Evolutionary conservation across 2,329 filamentous ascomycete species (phyloP), one percentile per base, ranked within the genome.

Genomic region (Penicillium decumbens): DNA sequence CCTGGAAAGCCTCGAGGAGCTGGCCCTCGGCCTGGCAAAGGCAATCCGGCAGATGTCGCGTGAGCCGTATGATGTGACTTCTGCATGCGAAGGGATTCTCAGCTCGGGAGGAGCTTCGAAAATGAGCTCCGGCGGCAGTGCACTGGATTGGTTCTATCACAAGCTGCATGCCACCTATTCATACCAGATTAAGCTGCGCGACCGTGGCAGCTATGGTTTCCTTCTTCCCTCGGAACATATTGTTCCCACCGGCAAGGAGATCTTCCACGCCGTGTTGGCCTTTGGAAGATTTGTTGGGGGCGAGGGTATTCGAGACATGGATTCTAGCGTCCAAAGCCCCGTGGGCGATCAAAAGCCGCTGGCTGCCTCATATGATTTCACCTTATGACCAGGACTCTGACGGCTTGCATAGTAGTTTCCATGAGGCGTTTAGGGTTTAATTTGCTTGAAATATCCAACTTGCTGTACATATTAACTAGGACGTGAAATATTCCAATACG

Each of bases 141-240:
- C 88, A 1, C 82, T 97, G 37, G 93, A 97, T 70, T 97, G 88
- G 83, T 95, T 98, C 71, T 95, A 95, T 67, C 88, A 95, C 60
- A 87, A 95, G 62, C 72, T 97, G 53, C 76, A 79, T 41, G 88
- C 92, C 15, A 84, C 82, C 55, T 95, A 89, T 67, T 88, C 89
- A 50, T 97, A 95, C 68, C 93, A 97, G 75, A 86, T 86, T 72
- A 97, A 97, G 73, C 76, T 98, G 25, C 80, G 93, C 42, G 93
- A 98, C 67, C 93, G 88, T 0, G 93, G 93, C 8, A 93, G 84
- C 66, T 97, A 97, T 67, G 93, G 93, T 0, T 98, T 97, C 67
- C 74, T 98, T 41, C 75, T 97, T 3, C 93, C 93, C 0, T 85
- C 81, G 49, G 86, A 93, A 49, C 81, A 95, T 52, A 97, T 97